Base-by-base conservation (phyloP, 345 rosid genomes). In the Citrus trifoliata region DNA sequence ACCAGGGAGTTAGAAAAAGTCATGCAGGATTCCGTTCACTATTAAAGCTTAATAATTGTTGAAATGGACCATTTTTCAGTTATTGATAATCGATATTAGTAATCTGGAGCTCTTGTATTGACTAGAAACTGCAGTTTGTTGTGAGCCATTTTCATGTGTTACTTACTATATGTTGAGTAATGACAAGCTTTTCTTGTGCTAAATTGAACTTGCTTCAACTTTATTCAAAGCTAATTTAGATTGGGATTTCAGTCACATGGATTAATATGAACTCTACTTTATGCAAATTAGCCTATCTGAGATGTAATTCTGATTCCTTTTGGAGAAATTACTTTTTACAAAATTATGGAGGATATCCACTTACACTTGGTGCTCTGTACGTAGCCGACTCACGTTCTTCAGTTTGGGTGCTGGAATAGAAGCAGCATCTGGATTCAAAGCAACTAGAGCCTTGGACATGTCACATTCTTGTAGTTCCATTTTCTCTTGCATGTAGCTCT, bases 331-430 rank as follows among this genome's bases (percentile, higher is more conserved):
- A 42, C 37, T 76, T 48, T 25, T 80, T 27, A 62, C 16, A 14
- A 56, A 58, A 82, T 61, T 67, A 55, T 13, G 32, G 66, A 71
- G 79, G 76, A 76, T 42, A 59, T 85, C 46, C 79, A 84, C 99
- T 95, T 90, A 95, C 99, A 93, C 99, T 84, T 86, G 93, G 77
- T 95, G 98, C 87, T 95, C 99, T 76, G 99, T 95, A 67, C 98
- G 88, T 78, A 95, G 88, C 70, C 93, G 89, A 80, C 93, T 89
- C 60, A 92, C 84, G 78, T 89, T 91, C 88, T 95, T 95, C 77
- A 95, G 84, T 85, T 90, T 92, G 33, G 90, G 90, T 42, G 88
- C 78, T 60, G 98, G 98, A 69, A 93, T 86, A 48, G 88, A 87
- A 74, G 98, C 87, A 65, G 83, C 87, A 66, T 88, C 76, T 33